Base-by-base conservation (phyloP, 805 yeast species). In the Danielozyma ontarioensis region DNA sequence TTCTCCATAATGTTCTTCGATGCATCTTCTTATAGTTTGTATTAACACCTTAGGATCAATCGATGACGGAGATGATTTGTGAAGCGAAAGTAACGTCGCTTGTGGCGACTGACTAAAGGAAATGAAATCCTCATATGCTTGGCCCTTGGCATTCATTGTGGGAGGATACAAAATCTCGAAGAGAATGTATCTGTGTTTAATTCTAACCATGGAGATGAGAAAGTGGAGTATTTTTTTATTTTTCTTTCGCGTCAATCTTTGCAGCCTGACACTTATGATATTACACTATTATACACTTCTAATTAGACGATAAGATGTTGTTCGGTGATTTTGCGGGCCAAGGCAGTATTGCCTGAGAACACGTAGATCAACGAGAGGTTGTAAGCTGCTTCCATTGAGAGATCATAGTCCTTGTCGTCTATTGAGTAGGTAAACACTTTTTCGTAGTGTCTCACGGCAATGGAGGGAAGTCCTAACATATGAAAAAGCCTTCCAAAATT, bases 151-250 rank as follows among this genome's bases (percentile, higher is more conserved):
- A 25, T 32, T 34, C 8, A 37, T 32, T 3, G 47, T 22, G 0
- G 69, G 73, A 0, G 95, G 95, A 43, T 78, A 78, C 4, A 84
- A 55, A 0, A 89, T 58, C 44, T 88, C 95, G 54, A 90, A 89
- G 3, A 88, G 66, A 10, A 89, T 68, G 48, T 90, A 89, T 45
- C 97, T 64, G 13, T 88, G 79, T 55, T 89, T 89, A 18, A 89
- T 67, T 49, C 97, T 74, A 12, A 89, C 97, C 97, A 89, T 89
- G 10, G n/a, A n/a, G n/a, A n/a, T n/a, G n/a, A n/a, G n/a, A n/a
- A n/a, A n/a, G n/a, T n/a, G n/a, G n/a, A n/a, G n/a, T n/a, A n/a
- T n/a, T n/a, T n/a, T n/a, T n/a, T n/a, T n/a, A n/a, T n/a, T n/a
- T n/a, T n/a, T n/a, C n/a, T n/a, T n/a, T n/a, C n/a, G n/a, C n/a